Conservation (phyloP, 371 early-diverging fungal species). For the Smittium culicis region DNA sequence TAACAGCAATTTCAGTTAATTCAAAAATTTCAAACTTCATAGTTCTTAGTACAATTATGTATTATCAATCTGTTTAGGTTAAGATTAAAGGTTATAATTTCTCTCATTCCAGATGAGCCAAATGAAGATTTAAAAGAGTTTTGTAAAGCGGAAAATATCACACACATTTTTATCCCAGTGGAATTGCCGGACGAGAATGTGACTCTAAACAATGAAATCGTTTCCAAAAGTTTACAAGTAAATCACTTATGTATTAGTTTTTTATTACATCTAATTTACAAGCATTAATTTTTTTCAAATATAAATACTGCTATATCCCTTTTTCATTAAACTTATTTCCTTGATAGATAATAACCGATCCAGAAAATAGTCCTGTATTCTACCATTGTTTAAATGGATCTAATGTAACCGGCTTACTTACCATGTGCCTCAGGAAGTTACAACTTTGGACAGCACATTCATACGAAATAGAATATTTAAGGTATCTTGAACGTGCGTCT, state of each 20-base stretch:
- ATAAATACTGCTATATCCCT: conserved; percentile 4
- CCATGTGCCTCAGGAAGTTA: conserved; percentile 74
- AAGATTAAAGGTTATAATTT: conserved; percentile 62
- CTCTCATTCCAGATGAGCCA: conserved; percentile 66
- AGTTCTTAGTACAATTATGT: too few relatives aligned
- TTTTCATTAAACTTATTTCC: conserved; percentile 3
- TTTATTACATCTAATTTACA: not conserved
- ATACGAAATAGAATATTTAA: conserved; percentile 54
- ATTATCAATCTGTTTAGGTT: conserved; percentile 34
- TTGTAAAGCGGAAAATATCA: conserved; percentile 47
- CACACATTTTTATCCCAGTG: conserved; percentile 54
- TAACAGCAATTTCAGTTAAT: too few relatives aligned
- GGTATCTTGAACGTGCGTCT: too few relatives aligned
- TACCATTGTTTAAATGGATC: conserved; percentile 86
- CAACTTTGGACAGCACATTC: conserved; percentile 73
- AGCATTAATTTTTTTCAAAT: not conserved
- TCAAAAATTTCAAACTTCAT: too few relatives aligned
- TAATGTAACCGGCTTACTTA: conserved; percentile 68
- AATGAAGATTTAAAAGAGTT: conserved; percentile 46
- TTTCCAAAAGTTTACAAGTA: conserved; percentile 57
- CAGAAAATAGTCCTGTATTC: conserved; percentile 59
- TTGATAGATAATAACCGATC: conserved; percentile 55
- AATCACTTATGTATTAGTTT: not conserved
- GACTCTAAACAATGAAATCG: conserved; percentile 63
- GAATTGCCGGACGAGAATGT: conserved; percentile 79